Base-by-base conservation (phyloP, 2,329 filamentous ascomycete species). In the Capronia americana region DNA sequence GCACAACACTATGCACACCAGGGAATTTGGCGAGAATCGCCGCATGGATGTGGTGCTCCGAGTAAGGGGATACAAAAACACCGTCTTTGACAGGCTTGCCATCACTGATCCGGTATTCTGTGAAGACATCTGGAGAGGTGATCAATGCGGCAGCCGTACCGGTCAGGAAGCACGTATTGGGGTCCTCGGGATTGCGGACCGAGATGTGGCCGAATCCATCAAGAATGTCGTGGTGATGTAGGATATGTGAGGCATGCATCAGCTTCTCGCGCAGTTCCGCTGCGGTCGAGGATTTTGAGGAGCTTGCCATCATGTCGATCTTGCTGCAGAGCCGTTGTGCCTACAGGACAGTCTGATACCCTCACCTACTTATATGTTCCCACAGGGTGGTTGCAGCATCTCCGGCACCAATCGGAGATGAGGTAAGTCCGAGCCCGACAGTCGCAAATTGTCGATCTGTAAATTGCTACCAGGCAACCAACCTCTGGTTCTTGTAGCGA, bases 181-280 rank as follows among this genome's bases (percentile, higher is more conserved):
- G 55, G 34, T 57, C n/a, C 26, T 57, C 53, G 7, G 53, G 53
- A 12, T 55, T 55, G 26, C 53, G 53, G 17, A 55, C 28, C 8
- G 53, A 55, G 53, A 55, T 55, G 53, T 55, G 53, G 53, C 53
- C 55, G 20, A 57, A 41, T 44, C 55, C 55, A 44, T 41, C 55
- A 8, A 57, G 55, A 24, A 57, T 28, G 1, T 28, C 32, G 34
- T 57, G 55, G 10, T 23, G 32, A 32, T 57, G 55, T 20, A 55
- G 28, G 12, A 57, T 57, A 12, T 57, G 30, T 38, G 55, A 57
- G 11, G 55, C 55, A 12, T 57, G 55, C 55, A 57, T 57, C 34
- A 57, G 55, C 55, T 57, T 38, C 28, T 38, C 30, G n/a, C n/a
- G 55, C 55, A 28, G 10, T 26, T 38, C 34, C 4, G 55, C 55